These are phyloP conservation scores for Rhizopus delemar DNA, from an alignment of 371 early-diverging fungal species.

Conservation along the genomic window DNA sequence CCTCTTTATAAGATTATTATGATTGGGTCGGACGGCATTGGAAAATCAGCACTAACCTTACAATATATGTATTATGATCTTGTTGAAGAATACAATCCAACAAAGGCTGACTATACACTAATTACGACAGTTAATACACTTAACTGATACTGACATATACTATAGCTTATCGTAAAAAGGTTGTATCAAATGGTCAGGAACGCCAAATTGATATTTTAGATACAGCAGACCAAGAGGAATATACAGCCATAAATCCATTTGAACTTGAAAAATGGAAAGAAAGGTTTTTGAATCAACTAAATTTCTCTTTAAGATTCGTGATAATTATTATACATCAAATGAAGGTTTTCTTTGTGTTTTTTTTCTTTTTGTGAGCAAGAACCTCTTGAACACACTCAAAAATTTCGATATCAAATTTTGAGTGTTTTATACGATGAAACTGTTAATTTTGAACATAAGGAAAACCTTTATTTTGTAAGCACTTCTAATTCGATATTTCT, in stretches of 20 bases:
- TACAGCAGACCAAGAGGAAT: constrained; percentile 94
- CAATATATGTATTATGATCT: constrained; percentile 94
- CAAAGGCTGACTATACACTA: constrained; percentile 82
- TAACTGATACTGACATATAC: neutral
- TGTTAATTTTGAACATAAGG: constrained; percentile 34
- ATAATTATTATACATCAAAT: constrained; percentile 89
- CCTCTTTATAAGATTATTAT: constrained; percentile 89
- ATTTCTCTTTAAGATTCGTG: constrained; percentile 73
- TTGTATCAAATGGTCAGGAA: constrained; percentile 67
- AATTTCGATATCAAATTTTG: constrained; percentile 87
- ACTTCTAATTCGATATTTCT: neutral
- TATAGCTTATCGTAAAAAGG: constrained; percentile 71
- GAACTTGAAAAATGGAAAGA: neutral
- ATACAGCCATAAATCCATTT: constrained; percentile 60
- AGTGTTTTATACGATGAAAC: constrained; percentile 85
- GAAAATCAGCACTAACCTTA: constrained; percentile 88
- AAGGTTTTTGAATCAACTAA: constrained; percentile 2
- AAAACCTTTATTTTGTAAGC: constrained; percentile 6
- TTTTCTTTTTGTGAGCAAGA: constrained; percentile 81
- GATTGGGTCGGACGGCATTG: constrained; percentile 93
- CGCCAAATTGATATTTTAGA: constrained; percentile 91
- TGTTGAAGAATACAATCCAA: constrained; percentile 94
- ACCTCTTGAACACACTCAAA: constrained; percentile 79
- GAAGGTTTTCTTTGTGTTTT: constrained; percentile 89
- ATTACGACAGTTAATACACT: no score